Evolutionary conservation across 495 filamentous ascomycete species (phyloP).

Genomic region (Aspergillus ellipticus): DNA sequence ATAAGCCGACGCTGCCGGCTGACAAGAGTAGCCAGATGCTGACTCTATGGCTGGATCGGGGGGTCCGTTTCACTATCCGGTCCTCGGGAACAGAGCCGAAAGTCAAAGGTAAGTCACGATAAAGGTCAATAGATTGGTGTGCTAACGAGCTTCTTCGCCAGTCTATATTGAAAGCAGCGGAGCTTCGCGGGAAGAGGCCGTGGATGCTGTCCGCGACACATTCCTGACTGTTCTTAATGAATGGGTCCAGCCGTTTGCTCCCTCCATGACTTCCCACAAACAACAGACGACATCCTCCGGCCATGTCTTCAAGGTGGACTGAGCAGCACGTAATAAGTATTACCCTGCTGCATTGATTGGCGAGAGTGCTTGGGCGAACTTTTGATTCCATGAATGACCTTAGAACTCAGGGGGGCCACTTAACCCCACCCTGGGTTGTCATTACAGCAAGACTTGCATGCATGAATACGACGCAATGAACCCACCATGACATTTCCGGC

Average conservation of each 20-base stretch:
- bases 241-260: conserved; percentile 53
- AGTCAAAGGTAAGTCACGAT: conserved; percentile 50
- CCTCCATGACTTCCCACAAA: conserved; percentile 36
- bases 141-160: conserved; percentile 17
- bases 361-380: background rate
- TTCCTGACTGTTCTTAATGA: conserved; percentile 49
- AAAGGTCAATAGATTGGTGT: background rate
- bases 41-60: conserved; percentile 58
- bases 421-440: background rate
- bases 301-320: conserved; percentile 28
- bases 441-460: conserved; percentile 1
- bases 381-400: background rate
- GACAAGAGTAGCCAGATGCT: conserved; percentile 64
- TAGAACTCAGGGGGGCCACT: background rate
- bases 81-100: conserved; percentile 71
- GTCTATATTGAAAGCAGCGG: conserved; percentile 57
- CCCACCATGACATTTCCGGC: background rate
- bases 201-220: conserved; percentile 49
- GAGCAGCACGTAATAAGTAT: background rate
- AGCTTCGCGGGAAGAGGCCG: conserved; percentile 42
- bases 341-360: background rate
- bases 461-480: conserved; percentile 1
- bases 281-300: conserved; percentile 41
- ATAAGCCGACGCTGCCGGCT: conserved; percentile 56
- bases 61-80: conserved; percentile 62